Evolutionary conservation across 23 red algal species (phyloP).

Genomic region (Gracilaria gracilis): DNA sequence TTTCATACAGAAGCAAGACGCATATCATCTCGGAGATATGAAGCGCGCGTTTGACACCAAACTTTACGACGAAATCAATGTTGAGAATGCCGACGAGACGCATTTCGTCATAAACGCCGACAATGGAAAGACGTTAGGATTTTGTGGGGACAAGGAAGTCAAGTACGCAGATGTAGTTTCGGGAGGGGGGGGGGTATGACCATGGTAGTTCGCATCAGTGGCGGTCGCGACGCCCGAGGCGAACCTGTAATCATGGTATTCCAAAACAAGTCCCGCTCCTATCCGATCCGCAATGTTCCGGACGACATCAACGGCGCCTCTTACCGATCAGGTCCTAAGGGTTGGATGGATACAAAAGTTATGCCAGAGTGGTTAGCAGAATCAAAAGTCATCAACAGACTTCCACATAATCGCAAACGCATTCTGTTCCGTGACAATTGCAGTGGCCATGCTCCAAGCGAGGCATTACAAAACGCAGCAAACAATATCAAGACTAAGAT

Average conservation of each 20-base stretch:
- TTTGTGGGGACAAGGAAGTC: neutral
- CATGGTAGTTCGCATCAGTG: conserved; percentile 4
- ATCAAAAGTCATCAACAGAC: neutral
- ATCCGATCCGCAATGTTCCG: neutral
- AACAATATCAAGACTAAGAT: neutral
- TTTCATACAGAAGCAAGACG: neutral
- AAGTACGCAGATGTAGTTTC: conserved; percentile 35
- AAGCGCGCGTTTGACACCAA: neutral
- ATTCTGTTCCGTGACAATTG: conserved; percentile 3
- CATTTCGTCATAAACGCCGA: conserved; percentile 7
- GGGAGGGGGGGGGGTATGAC: conserved; percentile 11
- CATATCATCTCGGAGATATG: conserved; percentile 14
- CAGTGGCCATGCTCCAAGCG: neutral
- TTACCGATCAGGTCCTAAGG: conserved; percentile 20
- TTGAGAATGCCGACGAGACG: conserved; percentile 6
- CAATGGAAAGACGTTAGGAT: neutral
- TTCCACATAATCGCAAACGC: neutral
- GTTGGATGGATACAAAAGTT: conserved; percentile 17
- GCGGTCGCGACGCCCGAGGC: neutral
- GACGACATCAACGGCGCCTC: neutral
- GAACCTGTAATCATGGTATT: conserved; percentile 20
- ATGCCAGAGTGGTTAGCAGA: neutral
- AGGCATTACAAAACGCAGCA: neutral
- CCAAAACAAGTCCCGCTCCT: neutral
- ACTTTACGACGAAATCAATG: neutral